Evolutionary conservation across 2,329 filamentous ascomycete species (phyloP).

Genomic region (Aspergillus pseudonomiae): DNA sequence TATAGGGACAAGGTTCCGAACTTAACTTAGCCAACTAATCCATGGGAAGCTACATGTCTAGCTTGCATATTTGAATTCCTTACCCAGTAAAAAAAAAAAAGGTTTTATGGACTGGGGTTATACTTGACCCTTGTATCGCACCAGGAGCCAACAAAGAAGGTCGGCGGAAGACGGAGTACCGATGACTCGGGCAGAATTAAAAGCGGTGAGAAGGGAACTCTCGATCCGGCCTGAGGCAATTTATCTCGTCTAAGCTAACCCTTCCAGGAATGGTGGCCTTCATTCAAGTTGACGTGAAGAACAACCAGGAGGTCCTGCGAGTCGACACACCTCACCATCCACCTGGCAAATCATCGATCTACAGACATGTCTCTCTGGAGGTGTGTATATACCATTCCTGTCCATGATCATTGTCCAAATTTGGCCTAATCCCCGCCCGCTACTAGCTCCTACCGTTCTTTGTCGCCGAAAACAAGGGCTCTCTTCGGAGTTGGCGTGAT

Average conservation of each 20-base stretch:
- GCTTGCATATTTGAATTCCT: background rate
- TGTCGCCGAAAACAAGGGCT: constrained; percentile 70
- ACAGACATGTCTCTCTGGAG: constrained; percentile 43
- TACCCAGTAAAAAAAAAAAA: background rate
- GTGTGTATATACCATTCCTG: constrained; percentile 24
- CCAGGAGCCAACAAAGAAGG: background rate
- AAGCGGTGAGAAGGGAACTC: background rate
- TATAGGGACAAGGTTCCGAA: background rate
- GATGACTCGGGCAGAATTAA: background rate
- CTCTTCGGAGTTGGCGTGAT: constrained; percentile 74
- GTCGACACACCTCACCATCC: background rate
- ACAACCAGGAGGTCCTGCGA: background rate
- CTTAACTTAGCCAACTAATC: background rate
- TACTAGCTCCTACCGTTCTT: constrained; percentile 68
- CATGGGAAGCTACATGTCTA: background rate
- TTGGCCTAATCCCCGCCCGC: constrained; percentile 4
- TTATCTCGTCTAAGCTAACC: background rate
- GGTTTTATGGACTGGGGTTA: background rate
- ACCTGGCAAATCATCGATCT: background rate
- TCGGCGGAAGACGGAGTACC: background rate
- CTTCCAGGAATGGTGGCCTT: background rate
- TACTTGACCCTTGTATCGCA: background rate
- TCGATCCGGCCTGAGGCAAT: background rate
- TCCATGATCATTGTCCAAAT: background rate
- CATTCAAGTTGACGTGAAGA: background rate